Evolutionary conservation across 768 basidiomycete genomes (phyloP).

Genomic region (Erythrobasidium yunnanense): DNA sequence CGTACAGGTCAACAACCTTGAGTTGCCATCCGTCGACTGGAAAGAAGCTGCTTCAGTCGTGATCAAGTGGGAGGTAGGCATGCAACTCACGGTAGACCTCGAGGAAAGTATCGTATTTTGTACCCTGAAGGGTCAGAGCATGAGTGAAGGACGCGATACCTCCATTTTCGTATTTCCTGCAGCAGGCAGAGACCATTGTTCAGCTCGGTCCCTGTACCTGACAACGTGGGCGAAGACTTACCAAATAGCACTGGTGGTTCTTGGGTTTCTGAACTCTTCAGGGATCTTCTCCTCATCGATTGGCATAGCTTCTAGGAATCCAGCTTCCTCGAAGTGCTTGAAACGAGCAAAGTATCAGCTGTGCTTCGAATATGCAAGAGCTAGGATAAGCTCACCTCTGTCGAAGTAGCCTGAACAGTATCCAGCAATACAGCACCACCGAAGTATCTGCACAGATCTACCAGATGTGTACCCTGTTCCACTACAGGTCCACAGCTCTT

Average conservation of each 20-base stretch:
- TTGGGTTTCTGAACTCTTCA: slow-evolving; percentile 81
- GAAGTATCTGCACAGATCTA: slow-evolving; percentile 66
- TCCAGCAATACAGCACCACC: slow-evolving; percentile 87
- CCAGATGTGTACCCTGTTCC: slow-evolving; percentile 89
- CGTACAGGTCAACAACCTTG: slow-evolving; percentile 66
- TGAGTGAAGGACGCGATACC: slow-evolving; percentile 89
- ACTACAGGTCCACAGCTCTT: slow-evolving; percentile 55
- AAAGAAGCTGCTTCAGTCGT: neutral
- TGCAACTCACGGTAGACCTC: slow-evolving; percentile 27
- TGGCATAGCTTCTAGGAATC: slow-evolving; percentile 63
- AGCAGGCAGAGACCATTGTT: neutral
- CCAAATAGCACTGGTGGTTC: slow-evolving; percentile 87
- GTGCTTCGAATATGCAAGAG: neutral
- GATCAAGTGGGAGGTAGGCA: neutral
- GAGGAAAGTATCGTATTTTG: slow-evolving; percentile 39
- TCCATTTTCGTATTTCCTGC: slow-evolving; percentile 74
- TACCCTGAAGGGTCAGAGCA: slow-evolving; percentile 76
- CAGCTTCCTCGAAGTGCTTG: slow-evolving; percentile 66
- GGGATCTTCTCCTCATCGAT: slow-evolving; percentile 66
- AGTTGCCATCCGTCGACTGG: slow-evolving; percentile 73
- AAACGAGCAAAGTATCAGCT: slow-evolving; percentile 39
- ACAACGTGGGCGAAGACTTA: neutral
- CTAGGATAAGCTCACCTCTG: slow-evolving; percentile 49
- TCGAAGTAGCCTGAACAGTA: slow-evolving; percentile 59
- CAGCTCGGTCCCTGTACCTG: neutral